A percentile compares a stretch with the other conserved stretches of the same genome.
These are phyloP conservation scores for Tardiomyces blankii DNA, from an alignment of 1,139 yeast species.

Conservation along the genomic window DNA sequence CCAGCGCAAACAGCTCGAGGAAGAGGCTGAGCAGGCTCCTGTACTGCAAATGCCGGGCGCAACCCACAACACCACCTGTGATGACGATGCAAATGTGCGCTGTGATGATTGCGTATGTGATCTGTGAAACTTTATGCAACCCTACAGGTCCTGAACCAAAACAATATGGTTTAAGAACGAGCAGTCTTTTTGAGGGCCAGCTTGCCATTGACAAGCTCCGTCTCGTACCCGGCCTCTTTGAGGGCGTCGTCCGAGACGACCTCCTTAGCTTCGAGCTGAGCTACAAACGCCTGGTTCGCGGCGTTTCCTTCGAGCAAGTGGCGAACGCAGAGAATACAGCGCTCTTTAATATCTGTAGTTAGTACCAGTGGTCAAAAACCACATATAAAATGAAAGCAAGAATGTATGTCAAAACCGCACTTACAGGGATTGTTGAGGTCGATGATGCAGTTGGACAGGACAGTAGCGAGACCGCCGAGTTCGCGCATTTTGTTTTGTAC, in stretches of 20 bases:
- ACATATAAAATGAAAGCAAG: too few relatives aligned
- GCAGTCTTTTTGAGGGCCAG: constrained; percentile 27
- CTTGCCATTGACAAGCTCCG: constrained; percentile 45
- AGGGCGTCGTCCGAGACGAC: constrained; percentile 39
- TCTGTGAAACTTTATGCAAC: constrained; percentile 6
- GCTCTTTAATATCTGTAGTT: constrained; percentile 48
- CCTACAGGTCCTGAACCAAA: neutral
- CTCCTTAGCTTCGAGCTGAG: constrained; percentile 46
- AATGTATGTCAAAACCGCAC: neutral
- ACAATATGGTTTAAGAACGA: neutral
- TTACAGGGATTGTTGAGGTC: constrained; percentile 69
- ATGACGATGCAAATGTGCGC: constrained; percentile 6
- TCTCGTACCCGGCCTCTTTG: constrained; percentile 48
- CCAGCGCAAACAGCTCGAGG: constrained; percentile 43
- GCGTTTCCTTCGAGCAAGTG: constrained; percentile 52
- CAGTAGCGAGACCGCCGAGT: constrained; percentile 55
- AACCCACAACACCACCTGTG: constrained; percentile 12
- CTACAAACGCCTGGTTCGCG: constrained; percentile 66
- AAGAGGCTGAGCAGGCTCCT: constrained; percentile 53
- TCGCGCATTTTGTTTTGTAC: constrained; percentile 62
- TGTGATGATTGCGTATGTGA: constrained; percentile 16
- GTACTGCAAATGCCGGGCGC: constrained; percentile 36
- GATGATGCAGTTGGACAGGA: constrained; percentile 71
- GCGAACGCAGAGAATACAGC: constrained; percentile 69
- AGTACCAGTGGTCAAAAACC: too few relatives aligned